Conservation (phyloP, 2,329 filamentous ascomycete genomes). For the Coniella lustricola region DNA sequence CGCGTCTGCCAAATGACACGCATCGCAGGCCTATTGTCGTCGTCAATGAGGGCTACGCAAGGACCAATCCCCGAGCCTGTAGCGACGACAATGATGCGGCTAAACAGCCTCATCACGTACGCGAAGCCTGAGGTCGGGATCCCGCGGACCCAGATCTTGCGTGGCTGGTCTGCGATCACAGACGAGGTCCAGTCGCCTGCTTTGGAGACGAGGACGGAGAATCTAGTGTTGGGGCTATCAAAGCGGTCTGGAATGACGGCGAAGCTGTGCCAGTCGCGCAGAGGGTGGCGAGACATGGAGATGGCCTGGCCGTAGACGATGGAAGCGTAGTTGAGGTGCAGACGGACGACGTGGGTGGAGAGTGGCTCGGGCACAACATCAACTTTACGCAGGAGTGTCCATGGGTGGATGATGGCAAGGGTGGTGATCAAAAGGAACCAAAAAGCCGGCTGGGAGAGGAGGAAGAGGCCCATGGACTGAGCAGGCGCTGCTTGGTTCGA, state of each 20-base stretch:
- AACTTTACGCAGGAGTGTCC: constrained; percentile 54
- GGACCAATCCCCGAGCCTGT: constrained; percentile 60
- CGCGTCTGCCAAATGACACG: constrained; percentile 30
- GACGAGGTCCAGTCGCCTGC: constrained; percentile 59
- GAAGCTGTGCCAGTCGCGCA: constrained; percentile 56
- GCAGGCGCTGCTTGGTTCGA: constrained; percentile 17
- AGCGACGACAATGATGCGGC: constrained; percentile 49
- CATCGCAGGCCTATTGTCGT: constrained; percentile 22
- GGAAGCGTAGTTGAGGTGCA: constrained; percentile 49
- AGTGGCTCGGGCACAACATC: constrained; percentile 48
- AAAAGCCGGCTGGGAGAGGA: constrained; percentile 37
- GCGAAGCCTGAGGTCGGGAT: constrained; percentile 52
- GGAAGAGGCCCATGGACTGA: constrained; percentile 2
- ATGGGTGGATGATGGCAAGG: constrained; percentile 50
- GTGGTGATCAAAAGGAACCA: constrained; percentile 55
- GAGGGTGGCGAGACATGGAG: constrained; percentile 44
- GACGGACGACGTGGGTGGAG: constrained; percentile 54
- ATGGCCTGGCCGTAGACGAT: constrained; percentile 42
- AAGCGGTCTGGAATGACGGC: constrained; percentile 38
- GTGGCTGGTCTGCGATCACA: constrained; percentile 47
- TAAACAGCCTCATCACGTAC: constrained; percentile 50
- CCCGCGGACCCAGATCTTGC: constrained; percentile 52
- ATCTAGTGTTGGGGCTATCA: constrained; percentile 21
- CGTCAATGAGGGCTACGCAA: constrained; percentile 42
- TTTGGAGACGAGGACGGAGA: constrained; percentile 42